Evolutionary conservation across 257 asterid species (phyloP).

Genomic region (Przewalskia tangutica): DNA sequence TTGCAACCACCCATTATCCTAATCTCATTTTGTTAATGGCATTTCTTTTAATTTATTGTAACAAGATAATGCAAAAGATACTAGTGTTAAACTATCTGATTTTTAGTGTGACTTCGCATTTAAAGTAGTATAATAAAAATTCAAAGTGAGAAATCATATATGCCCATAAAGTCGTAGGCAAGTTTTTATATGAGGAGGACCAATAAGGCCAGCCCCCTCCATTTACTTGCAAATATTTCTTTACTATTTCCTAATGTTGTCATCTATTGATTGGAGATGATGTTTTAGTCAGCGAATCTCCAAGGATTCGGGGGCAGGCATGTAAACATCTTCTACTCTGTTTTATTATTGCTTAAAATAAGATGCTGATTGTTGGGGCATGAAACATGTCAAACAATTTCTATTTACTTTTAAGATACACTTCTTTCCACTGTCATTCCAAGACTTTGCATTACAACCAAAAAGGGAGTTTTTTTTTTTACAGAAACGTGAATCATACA

Average conservation of each 20-base stretch:
- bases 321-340: background rate
- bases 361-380: background rate
- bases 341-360: background rate
- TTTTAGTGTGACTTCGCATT: no score
- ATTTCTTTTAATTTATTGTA: no score
- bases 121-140: no score
- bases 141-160: no score
- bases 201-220: background rate
- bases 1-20: background rate
- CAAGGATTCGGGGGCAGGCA: background rate
- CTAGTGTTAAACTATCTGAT: no score
- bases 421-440: no score
- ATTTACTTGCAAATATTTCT: background rate
- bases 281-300: background rate
- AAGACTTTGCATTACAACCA: background rate
- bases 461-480: background rate
- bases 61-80: background rate
- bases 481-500: background rate
- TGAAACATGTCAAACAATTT: background rate
- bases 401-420: no score
- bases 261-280: background rate
- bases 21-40: background rate
- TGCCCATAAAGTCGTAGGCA: background rate
- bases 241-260: no score
- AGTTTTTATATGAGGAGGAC: no score